Conservation (phyloP, 768 basidiomycete genomes). For the Panaeolus cyanescens region DNA sequence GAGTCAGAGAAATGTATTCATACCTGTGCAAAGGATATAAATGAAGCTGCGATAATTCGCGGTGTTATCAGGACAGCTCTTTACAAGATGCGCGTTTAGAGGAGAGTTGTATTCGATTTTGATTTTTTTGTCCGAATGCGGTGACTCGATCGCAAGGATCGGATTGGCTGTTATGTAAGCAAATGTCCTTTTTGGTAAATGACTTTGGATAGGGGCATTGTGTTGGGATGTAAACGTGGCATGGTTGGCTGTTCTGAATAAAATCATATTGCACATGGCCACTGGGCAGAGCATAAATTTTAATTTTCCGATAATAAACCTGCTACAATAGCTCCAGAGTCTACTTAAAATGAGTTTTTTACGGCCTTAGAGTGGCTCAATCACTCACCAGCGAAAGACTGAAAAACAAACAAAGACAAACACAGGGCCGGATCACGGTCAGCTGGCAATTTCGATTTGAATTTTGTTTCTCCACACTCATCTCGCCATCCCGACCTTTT, state of each 20-base stretch:
- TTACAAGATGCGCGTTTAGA: conserved; percentile 2
- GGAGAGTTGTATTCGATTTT: background rate
- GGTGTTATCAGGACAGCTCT: background rate
- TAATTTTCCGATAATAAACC: too few relatives aligned
- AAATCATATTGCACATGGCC: background rate
- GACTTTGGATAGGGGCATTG: background rate
- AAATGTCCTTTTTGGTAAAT: background rate
- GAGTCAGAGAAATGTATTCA: background rate
- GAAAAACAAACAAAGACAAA: conserved; percentile 12
- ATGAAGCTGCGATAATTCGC: background rate
- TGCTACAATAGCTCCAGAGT: too few relatives aligned
- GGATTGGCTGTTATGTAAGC: background rate
- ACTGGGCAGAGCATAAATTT: background rate
- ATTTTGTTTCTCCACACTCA: conserved; percentile 11
- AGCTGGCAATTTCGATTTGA: conserved; percentile 11
- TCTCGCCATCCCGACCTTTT: conserved; percentile 5
- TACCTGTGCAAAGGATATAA: background rate
- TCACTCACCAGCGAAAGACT: too few relatives aligned
- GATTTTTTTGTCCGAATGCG: background rate
- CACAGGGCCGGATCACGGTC: conserved; percentile 16
- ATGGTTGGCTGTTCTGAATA: background rate
- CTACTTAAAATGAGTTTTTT: background rate
- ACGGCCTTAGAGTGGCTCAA: too few relatives aligned
- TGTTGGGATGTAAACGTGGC: background rate
- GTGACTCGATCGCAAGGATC: conserved; percentile 4